Conservation (phyloP, 176 grass and related monocot genomes). For the Eragrostis nindensis region DNA sequence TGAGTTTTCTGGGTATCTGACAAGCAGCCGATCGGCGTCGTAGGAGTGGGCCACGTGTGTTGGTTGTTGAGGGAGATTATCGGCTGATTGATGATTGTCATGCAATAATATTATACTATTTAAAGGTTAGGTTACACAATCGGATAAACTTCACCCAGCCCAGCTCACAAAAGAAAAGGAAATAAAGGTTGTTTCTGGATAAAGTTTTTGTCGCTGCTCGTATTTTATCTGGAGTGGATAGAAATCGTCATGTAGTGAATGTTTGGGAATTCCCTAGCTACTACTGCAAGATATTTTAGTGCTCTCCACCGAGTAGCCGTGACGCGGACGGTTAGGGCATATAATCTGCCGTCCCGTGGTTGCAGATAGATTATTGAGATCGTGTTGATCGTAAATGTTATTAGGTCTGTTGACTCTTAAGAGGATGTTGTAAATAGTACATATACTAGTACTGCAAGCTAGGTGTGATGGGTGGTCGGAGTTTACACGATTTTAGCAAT, state of each 20-base stretch:
- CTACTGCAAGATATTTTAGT: neutral
- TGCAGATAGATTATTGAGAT: neutral
- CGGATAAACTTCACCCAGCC: neutral
- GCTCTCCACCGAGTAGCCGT: neutral
- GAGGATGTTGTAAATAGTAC: neutral
- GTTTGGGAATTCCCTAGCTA: neutral
- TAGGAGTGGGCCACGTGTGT: neutral
- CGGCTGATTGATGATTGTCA: neutral
- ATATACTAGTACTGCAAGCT: neutral
- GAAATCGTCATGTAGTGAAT: neutral
- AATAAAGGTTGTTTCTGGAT: no score
- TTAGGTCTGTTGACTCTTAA: neutral
- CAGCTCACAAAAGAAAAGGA: neutral
- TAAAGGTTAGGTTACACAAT: neutral
- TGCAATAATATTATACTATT: no score
- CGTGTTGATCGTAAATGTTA: neutral
- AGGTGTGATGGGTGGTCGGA: neutral
- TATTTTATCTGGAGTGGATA: neutral
- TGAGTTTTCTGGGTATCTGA: neutral
- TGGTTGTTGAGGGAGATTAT: conserved; percentile 19
- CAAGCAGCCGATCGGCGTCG: neutral
- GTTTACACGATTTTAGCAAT: conserved; percentile 35
- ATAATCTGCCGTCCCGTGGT: neutral
- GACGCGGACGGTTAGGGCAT: neutral
- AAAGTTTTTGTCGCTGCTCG: neutral